Evolutionary conservation across 108 stramenopile species (phyloP).

Genomic region (Licmophora abbreviata): DNA sequence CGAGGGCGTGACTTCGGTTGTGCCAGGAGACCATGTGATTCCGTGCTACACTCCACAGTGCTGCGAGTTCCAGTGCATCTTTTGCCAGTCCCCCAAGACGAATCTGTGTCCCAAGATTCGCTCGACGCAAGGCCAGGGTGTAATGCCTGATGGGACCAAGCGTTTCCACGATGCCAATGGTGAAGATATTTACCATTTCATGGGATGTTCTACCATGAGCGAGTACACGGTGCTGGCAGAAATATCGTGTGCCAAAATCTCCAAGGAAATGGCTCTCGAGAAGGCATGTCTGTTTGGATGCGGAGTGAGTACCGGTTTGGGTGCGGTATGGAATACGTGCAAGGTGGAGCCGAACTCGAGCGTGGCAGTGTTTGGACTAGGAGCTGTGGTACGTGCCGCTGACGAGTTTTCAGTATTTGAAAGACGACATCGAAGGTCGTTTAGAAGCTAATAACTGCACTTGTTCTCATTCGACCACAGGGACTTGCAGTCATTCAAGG

Average conservation of each 20-base stretch:
- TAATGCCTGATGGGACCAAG: slow-evolving; percentile 64
- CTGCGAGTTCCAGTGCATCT: slow-evolving; percentile 63
- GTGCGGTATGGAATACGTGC: slow-evolving; percentile 96
- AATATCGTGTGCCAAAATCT: slow-evolving; percentile 81
- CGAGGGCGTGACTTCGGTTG: slow-evolving; percentile 2
- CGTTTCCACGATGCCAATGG: slow-evolving; percentile 44
- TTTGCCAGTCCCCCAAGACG: slow-evolving; percentile 81
- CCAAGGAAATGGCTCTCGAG: slow-evolving; percentile 55
- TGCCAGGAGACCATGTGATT: slow-evolving; percentile 81
- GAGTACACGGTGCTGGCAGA: slow-evolving; percentile 86
- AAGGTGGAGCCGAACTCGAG: slow-evolving; percentile 78
- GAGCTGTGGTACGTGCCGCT: slow-evolving; percentile 73
- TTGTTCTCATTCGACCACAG: slow-evolving; percentile 9
- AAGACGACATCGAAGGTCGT: background rate
- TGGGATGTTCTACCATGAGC: slow-evolving; percentile 80
- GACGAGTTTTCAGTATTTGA: background rate
- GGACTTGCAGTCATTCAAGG: slow-evolving; percentile 84
- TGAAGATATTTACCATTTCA: slow-evolving; percentile 74
- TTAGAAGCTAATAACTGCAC: background rate
- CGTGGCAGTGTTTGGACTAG: slow-evolving; percentile 91
- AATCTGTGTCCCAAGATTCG: slow-evolving; percentile 90
- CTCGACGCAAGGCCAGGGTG: slow-evolving; percentile 67
- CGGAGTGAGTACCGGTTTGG: slow-evolving; percentile 66
- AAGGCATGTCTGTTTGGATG: slow-evolving; percentile 88
- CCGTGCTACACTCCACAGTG: slow-evolving; percentile 86